Conservation (phyloP, 225 moss, liverwort and hornwort genomes). For the Ulota crispa region DNA sequence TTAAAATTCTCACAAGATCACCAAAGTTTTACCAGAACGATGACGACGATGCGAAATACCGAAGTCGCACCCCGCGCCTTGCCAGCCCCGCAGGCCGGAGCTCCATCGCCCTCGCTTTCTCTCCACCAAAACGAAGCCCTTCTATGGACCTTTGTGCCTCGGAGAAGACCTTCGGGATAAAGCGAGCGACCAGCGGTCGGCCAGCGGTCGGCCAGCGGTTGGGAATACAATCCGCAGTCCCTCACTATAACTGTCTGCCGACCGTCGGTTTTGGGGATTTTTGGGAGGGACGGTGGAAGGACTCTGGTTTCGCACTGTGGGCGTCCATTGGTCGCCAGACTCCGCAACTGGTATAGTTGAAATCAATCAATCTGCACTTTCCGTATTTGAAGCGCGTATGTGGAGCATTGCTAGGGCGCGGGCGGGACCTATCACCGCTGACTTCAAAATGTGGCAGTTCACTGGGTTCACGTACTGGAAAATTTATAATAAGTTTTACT, state of each 20-base stretch:
- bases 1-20: not conserved
- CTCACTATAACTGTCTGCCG: not conserved
- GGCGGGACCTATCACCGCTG: not conserved
- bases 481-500: too few relatives aligned
- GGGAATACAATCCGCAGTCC: not conserved
- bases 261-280: not conserved
- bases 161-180: not conserved
- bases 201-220: not conserved
- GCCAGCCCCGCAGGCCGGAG: constrained; percentile 14
- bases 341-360: not conserved
- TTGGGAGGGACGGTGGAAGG: accelerated
- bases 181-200: too few relatives aligned
- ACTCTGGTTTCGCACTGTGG: not conserved
- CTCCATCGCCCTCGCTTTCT: constrained; percentile 19
- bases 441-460: not conserved
- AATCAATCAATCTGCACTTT: not conserved
- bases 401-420: not conserved
- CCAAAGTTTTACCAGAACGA: not conserved
- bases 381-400: not conserved
- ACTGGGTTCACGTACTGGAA: too few relatives aligned
- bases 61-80: constrained; percentile 2
- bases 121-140: constrained; percentile 2
- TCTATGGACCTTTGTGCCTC: too few relatives aligned
- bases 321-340: not conserved
- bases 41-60: not conserved